phyloP scores from a whole-genome alignment of 441 rosid genomes.

The Adansonia madagascariensis region DNA sequence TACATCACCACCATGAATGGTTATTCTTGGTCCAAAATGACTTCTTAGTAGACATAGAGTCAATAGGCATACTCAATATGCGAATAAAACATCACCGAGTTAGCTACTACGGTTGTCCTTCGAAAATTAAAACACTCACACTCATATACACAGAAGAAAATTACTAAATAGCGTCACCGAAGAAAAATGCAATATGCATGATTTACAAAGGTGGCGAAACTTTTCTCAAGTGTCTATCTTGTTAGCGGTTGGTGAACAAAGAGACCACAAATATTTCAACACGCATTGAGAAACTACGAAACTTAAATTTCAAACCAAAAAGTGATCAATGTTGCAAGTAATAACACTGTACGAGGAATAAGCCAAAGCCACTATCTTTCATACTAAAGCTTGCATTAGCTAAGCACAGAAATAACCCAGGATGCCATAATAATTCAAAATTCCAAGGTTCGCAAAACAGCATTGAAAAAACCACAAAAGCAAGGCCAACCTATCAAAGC shows the following conservation, averaged over 20 bases:
- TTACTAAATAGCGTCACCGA: not conserved
- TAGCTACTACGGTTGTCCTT: not conserved
- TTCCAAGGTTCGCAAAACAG: not conserved
- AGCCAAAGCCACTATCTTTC: conserved; percentile 8
- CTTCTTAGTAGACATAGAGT: not conserved
- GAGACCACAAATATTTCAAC: conserved; percentile 1
- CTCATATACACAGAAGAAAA: not conserved
- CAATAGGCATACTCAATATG: not conserved
- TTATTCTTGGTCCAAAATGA: not conserved
- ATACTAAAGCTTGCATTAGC: not conserved
- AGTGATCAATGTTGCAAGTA: not conserved
- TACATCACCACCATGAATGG: not conserved
- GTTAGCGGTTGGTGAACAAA: not conserved
- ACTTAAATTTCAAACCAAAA: not conserved
- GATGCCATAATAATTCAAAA: not conserved
- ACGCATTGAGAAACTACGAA: not conserved
- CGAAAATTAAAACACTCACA: not conserved
- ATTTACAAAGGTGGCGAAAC: not conserved
- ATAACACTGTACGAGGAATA: not conserved
- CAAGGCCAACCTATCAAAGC: conserved; percentile 2
- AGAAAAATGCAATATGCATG: not conserved
- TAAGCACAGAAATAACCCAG: conserved; percentile 7
- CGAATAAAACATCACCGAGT: not conserved
- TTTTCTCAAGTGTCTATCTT: not conserved
- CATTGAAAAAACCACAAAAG: not conserved